phyloP scores from a whole-genome alignment of 768 basidiomycete species.

The Hysterangium stoloniferum region DNA sequence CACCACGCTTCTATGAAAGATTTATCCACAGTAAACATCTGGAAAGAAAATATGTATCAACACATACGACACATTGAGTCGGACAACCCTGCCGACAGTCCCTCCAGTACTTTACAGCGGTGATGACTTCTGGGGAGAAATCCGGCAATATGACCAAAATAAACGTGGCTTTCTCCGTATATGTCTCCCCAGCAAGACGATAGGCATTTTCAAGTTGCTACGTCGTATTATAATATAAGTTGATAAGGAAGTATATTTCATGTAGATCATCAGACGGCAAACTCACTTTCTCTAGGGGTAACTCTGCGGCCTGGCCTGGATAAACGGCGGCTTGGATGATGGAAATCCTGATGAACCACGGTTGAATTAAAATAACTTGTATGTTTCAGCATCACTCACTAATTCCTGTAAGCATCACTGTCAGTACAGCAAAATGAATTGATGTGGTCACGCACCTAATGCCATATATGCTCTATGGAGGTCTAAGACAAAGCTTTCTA shows the following conservation, averaged over 20 bases:
- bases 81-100: background rate
- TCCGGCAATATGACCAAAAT: background rate
- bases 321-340: background rate
- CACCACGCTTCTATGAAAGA: no score
- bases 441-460: background rate
- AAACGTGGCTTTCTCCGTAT: background rate
- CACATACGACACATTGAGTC: constrained; percentile 4
- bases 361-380: background rate
- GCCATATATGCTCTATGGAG: background rate
- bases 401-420: background rate
- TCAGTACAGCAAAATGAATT: background rate
- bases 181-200: background rate
- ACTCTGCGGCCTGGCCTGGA: background rate
- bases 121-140: background rate
- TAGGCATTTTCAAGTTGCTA: background rate
- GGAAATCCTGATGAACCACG: background rate
- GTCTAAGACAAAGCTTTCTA: background rate
- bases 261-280: background rate
- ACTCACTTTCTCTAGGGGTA: background rate
- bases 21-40: background rate
- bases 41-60: background rate
- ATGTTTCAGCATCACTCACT: background rate
- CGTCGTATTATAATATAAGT: no score
- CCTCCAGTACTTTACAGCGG: background rate
- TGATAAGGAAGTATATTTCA: no score